Evolutionary conservation across 2,329 filamentous ascomycete genomes (phyloP), one percentile per base, ranked within the genome.

Genomic region (Magnaporthiopsis incrustans): DNA sequence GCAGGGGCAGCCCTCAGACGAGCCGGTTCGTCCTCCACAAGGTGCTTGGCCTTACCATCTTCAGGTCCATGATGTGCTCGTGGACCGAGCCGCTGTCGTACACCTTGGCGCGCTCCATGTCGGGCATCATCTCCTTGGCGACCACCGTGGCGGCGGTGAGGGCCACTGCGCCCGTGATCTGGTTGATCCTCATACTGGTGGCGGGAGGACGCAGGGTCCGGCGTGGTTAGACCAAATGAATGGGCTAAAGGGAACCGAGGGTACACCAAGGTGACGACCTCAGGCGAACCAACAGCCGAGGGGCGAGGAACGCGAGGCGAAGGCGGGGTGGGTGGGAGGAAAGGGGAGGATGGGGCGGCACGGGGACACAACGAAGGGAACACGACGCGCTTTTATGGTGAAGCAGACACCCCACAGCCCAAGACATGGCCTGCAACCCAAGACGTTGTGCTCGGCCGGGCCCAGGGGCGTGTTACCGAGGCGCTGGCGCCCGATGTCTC

Each of bases 91-190:
- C 62, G 30, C 56, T 63, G 62, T 63, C 62, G 35, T 63, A 63
- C 15, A 59, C 18, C 26, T 59, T 57, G 30, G 56, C 62, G 26
- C 57, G 57, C 33, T 59, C 32, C 32, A 57, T 26, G 57, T 63
- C 62, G 10, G 62, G 62, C 62, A 59, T 59, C 32, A 63, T 59
- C 62, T 63, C 62, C 62, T 63, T 63, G n/a, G 62, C 62, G 27
- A 57, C 33, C 22, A 25, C 58, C 4, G 58, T 10, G 26, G 58
- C 58, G 22, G 58, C 58, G 25, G 58, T 60, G 58, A 60, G 32
- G 58, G 32, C 32, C 22, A 60, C 26, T 35, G 32, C 58, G 58
- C 58, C 58, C 58, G 58, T 60, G 26, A 60, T 35, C 15, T 60
- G 58, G 26, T 27, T 30, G 57, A 58, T 27, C 25, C 57, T 27